Conservation (phyloP, 1,139 yeast species). For the Zygosaccharomyces sapae region DNA sequence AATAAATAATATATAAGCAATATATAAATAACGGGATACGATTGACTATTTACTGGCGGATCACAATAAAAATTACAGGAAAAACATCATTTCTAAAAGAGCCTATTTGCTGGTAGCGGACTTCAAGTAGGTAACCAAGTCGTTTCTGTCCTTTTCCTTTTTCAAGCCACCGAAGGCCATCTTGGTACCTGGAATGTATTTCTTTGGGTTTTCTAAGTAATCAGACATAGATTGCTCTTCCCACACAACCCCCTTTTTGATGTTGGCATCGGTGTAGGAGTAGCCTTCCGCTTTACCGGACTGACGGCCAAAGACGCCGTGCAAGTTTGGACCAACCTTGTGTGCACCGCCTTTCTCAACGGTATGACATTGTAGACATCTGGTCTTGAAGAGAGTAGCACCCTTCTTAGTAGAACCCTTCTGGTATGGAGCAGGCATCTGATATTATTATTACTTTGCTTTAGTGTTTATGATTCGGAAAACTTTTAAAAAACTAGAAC, state of each 20-base stretch:
- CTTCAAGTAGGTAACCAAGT: constrained; percentile 84
- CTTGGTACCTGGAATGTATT: constrained; percentile 99
- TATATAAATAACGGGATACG: neutral
- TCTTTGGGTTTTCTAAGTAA: constrained; percentile 99
- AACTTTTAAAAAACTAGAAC: neutral
- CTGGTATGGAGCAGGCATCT: constrained; percentile 28
- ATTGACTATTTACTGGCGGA: constrained; percentile 5
- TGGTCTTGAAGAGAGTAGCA: constrained; percentile 95
- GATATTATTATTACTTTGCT: neutral
- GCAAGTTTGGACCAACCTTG: constrained; percentile 98
- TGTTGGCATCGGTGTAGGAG: constrained; percentile 98
- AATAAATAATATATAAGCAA: constrained; percentile 2
- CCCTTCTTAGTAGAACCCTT: constrained; percentile 91
- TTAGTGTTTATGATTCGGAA: neutral
- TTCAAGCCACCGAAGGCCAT: constrained; percentile 99
- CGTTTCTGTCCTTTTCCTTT: constrained; percentile 99
- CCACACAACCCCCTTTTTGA: constrained; percentile 92
- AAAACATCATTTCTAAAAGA: neutral
- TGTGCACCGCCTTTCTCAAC: constrained; percentile 93
- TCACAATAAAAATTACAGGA: constrained; percentile 6
- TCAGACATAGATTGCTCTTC: constrained; percentile 82
- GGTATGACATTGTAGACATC: constrained; percentile 99
- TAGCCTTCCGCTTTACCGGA: constrained; percentile 91
- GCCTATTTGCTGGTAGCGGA: constrained; percentile 47
- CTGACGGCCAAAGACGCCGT: constrained; percentile 88